Evolutionary conservation across 495 filamentous ascomycete species (phyloP).

Genomic region (Talaromyces ruber): DNA sequence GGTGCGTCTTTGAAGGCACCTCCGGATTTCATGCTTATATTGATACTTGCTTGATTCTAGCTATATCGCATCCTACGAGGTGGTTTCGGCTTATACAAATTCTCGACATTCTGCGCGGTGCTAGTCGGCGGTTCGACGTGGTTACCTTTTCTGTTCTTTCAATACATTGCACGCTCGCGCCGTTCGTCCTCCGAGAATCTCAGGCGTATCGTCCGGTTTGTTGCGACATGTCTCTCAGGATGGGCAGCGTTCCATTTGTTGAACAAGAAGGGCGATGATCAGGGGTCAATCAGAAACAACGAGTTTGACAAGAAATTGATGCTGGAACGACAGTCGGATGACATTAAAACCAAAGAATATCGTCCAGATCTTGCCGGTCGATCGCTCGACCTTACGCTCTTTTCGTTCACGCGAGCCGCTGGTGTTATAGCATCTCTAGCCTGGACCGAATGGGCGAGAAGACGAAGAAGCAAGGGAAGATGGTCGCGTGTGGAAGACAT

Average conservation of each 20-base stretch:
- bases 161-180: conserved; percentile 15
- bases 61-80: conserved; percentile 25
- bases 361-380: conserved; percentile 51
- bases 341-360: background rate
- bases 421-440: conserved; percentile 61
- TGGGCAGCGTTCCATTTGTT: conserved; percentile 40
- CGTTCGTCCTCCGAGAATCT: conserved; percentile 11
- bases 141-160: conserved; percentile 39
- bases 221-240: conserved; percentile 34
- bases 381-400: conserved; percentile 81
- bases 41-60: conserved; percentile 13
- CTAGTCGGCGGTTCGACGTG: conserved; percentile 71
- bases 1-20: conserved; percentile 20
- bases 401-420: conserved; percentile 64
- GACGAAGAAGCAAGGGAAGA: conserved; percentile 22
- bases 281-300: background rate
- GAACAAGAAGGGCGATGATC: conserved; percentile 26
- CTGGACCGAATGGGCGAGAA: conserved; percentile 44
- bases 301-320: background rate
- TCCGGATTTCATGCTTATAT: background rate
- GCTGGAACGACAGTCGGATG: background rate
- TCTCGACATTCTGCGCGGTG: conserved; percentile 74
- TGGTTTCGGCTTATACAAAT: conserved; percentile 40
- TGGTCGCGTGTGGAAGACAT: conserved; percentile 45
- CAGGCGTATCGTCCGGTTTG: conserved; percentile 27